Percentiles rank a stretch among this genome's conserved stretches.
These are phyloP conservation scores for Inonotus hispidus DNA, from an alignment of 1,284 basidiomycete genomes.

Conservation along the genomic window DNA sequence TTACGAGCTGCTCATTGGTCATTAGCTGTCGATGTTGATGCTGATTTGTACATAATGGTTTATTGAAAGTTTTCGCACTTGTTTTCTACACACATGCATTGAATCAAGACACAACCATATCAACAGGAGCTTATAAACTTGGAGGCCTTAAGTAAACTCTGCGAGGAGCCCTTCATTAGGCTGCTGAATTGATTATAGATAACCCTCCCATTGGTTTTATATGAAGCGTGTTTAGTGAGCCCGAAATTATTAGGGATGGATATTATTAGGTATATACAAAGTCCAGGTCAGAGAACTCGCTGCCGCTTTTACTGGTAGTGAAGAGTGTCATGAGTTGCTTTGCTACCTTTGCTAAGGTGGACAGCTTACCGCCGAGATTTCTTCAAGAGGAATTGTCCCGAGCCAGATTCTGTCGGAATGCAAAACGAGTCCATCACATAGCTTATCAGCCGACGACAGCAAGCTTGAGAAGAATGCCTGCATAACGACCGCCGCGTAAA, in stretches of 20 bases:
- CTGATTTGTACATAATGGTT: not conserved
- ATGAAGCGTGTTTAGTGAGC: too few species aligned
- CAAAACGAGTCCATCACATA: too few species aligned
- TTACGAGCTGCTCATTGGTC: not conserved
- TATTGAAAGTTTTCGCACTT: not conserved
- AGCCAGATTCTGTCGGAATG: not conserved
- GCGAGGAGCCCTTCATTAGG: too few species aligned
- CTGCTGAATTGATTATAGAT: too few species aligned
- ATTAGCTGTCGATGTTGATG: not conserved
- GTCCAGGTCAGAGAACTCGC: too few species aligned
- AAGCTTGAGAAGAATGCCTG: slow-evolving; percentile 27
- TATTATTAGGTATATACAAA: too few species aligned
- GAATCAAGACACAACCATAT: not conserved
- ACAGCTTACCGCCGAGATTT: slow-evolving; percentile 6
- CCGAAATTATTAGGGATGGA: too few species aligned
- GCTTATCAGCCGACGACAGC: slow-evolving; percentile 25
- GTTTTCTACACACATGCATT: not conserved
- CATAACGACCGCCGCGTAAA: slow-evolving; percentile 9
- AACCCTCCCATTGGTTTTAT: too few species aligned
- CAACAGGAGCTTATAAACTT: too few species aligned
- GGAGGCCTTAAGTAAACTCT: too few species aligned
- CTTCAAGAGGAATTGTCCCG: not conserved
- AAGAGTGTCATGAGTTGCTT: not conserved
- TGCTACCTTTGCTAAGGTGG: not conserved
- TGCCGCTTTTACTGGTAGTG: too few species aligned